Evolutionary conservation across 177 flowering plant species (phyloP), one percentile per base, ranked within the genome.

Genomic region (Tripterygium wilfordii): DNA sequence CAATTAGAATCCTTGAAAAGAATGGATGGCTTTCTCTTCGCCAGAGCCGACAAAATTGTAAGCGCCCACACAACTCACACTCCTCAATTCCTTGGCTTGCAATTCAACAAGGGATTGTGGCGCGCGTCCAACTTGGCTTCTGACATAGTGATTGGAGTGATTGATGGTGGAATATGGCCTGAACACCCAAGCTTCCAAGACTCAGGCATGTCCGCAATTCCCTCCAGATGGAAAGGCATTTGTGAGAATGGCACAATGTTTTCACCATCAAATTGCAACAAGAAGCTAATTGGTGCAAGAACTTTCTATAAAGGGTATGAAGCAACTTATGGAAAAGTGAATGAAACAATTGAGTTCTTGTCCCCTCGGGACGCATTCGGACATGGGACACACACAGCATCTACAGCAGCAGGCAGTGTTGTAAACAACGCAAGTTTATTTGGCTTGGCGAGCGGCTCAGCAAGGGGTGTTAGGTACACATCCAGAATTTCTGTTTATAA

Each of bases 361-460:
- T 78, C 85, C 0, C 51, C 92, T 0, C 49, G 83, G 8, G 88
- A 82, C 40, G 33, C 65, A 0, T 48, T 60, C 8, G 87, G 89
- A 10, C 95, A 85, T 43, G 87, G 95, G 2, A 80, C 95, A 7
- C 95, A 85, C 64, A 80, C 89, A 1, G 74, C 89, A 3, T 78
- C 87, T 0, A 85, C 89, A 6, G 83, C 76, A 6, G 87, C 75
- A 1, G 95, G 95, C 2, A 58, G 44, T 48, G 14, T 66, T 10
- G 75, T 82, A 1, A 17, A 42, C 0, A 58, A 62, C 1, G 87
- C 83, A 0, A 64, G 44, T 67, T 37, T 74, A 23, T 60, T 70
- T 5, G 80, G 85, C 5, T 26, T 68, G 29, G 87, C 83, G 20
- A 69, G 60, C 10, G 95, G 87, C 19, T 13, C 62, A 0, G 95